Evolutionary conservation across 1,139 yeast species (phyloP), one percentile per base, ranked within the genome.

Genomic region (Candida freyschussii): DNA sequence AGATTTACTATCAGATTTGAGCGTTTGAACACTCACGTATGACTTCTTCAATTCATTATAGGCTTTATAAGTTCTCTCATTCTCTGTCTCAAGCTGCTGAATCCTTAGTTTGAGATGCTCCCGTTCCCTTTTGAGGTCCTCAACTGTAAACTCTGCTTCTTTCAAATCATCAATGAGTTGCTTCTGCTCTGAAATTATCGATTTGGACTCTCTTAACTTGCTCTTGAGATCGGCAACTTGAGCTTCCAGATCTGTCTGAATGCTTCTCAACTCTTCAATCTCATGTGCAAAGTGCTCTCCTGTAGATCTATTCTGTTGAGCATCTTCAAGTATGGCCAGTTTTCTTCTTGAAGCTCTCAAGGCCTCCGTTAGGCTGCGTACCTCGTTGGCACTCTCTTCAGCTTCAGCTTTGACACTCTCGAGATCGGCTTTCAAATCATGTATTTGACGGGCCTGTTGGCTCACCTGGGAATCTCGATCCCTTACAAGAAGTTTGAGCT

Each of bases 391-490:
- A 16, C 37, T 33, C n/a, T 35, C 15, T 26, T 37, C 21, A 30
- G 30, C 13, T 26, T 37, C 17, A 28, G 25, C 32, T 28, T 41
- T 39, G 15, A 37, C 18, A 8, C 29, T 33, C 5, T 27, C 19
- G n/a, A 35, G 21, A n/a, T 33, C 37, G 5, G 16, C 22, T 27
- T 35, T 32, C 31, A 33, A 18, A 5, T 24, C 10, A 8, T 31
- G 24, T 14, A 44, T 21, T 6, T 44, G 42, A 6, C 40, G 41
- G 7, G 44, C 32, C 9, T 52, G 37, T 13, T 43, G 32, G 12
- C 39, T 42, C 18, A 57, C 39, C 29, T 50, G 50, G 3, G 37
- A 40, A 27, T 57, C 56, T 36, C 50, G 48, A 19, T 46, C 39
- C 17, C 40, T 27, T 14, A 55, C 21, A 11, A 48, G 34, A 13